These are phyloP conservation scores for Mucor sp. DNA, from an alignment of 371 early-diverging fungal species.

Conservation along the genomic window DNA sequence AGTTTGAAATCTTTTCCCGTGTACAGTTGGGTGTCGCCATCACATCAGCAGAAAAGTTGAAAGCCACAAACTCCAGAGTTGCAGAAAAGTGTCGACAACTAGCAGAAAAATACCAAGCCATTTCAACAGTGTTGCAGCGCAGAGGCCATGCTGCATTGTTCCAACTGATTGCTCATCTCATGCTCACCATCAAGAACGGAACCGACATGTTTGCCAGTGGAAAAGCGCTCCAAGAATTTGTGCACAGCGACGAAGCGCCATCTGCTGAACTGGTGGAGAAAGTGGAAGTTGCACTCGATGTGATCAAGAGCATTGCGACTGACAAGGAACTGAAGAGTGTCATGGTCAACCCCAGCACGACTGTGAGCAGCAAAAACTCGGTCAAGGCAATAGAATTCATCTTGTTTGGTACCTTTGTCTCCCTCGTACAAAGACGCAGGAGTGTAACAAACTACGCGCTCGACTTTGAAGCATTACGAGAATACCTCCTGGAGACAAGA, in stretches of 20 bases:
- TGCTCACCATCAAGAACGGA: not conserved
- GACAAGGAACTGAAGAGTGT: not conserved
- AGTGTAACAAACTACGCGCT: not conserved
- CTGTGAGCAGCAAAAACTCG: not conserved
- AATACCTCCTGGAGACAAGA: not conserved
- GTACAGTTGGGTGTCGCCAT: slow-evolving; percentile 40
- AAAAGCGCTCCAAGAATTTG: not conserved
- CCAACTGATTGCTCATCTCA: slow-evolving; percentile 11
- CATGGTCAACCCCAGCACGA: not conserved
- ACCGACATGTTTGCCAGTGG: not conserved
- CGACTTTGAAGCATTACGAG: slow-evolving; percentile 3
- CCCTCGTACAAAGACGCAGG: not conserved
- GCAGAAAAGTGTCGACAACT: slow-evolving; percentile 6
- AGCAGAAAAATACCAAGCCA: not conserved
- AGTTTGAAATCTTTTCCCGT: slow-evolving; percentile 40
- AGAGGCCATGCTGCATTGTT: not conserved
- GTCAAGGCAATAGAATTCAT: slow-evolving; percentile 8
- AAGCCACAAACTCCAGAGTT: slow-evolving; percentile 24
- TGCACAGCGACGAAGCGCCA: not conserved
- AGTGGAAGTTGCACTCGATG: not conserved
- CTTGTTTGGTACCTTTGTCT: not conserved
- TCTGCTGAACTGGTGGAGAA: not conserved
- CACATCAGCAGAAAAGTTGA: slow-evolving; percentile 33
- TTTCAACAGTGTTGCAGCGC: not conserved
- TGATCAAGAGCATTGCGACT: not conserved